These are phyloP conservation scores for Tulasnella sp. DNA, from an alignment of 768 basidiomycete genomes.

Conservation along the genomic window DNA sequence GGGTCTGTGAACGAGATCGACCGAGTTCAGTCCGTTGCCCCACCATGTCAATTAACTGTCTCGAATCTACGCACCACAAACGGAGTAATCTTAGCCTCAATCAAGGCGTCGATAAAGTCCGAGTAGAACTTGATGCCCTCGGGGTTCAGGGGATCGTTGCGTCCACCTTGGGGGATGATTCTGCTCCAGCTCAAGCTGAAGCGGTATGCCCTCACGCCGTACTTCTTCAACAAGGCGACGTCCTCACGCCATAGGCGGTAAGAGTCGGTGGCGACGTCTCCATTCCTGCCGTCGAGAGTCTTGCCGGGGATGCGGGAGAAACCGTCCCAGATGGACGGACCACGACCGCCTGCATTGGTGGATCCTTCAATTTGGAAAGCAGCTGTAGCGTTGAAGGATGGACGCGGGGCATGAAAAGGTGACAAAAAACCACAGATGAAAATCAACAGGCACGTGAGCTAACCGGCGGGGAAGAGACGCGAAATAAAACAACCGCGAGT, in stretches of 20 bases:
- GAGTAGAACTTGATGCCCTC: slow-evolving; percentile 64
- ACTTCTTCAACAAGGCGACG: slow-evolving; percentile 49
- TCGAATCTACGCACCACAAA: slow-evolving; percentile 48
- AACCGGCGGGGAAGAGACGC: background rate
- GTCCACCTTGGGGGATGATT: slow-evolving; percentile 64
- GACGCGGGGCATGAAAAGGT: background rate
- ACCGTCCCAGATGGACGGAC: slow-evolving; percentile 68
- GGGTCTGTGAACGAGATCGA: slow-evolving; percentile 37
- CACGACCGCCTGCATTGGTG: slow-evolving; percentile 49
- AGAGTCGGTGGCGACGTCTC: slow-evolving; percentile 65
- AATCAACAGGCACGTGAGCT: slow-evolving; percentile 12
- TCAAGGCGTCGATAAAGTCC: slow-evolving; percentile 57
- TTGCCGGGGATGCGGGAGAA: slow-evolving; percentile 59
- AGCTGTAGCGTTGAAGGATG: slow-evolving; percentile 34
- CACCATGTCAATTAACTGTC: background rate
- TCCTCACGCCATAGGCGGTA: slow-evolving; percentile 63
- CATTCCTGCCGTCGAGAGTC: slow-evolving; percentile 57
- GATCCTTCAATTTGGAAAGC: slow-evolving; percentile 72
- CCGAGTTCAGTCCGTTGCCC: slow-evolving; percentile 4
- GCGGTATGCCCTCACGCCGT: slow-evolving; percentile 65
- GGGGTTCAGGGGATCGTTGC: slow-evolving; percentile 63
- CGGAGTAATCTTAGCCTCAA: slow-evolving; percentile 55
- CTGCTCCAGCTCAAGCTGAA: slow-evolving; percentile 73
- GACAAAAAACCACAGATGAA: background rate
- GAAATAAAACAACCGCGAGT: slow-evolving; percentile 1